Evolutionary conservation across 2,329 filamentous ascomycete species (phyloP), one percentile per base, ranked within the genome.

Genomic region (Hypoxylon sp.): DNA sequence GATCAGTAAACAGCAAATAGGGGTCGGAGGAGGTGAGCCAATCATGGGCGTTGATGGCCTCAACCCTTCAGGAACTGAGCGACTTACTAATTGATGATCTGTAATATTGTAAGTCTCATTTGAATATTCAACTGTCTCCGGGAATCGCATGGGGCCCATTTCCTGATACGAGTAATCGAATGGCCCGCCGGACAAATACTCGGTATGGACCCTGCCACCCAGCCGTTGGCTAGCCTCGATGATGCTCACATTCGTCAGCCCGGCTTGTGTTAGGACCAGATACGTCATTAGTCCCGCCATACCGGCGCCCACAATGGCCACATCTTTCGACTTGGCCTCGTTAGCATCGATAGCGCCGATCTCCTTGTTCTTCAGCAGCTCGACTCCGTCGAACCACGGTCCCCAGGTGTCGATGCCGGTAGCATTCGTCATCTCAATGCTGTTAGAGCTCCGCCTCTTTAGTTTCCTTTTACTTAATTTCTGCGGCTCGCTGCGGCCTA

Each of bases 141-240:
- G 89, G 69, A 91, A 88, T 1, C 89, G 81, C 88, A 91, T 91
- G 0, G 88, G 87, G 0, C 89, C 89, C 86, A 84, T 84, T 74
- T 91, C 89, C 72, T 91, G 88, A 75, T 91, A 91, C 19, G 89
- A 88, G 73, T 91, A 91, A 66, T 90, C 83, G 19, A 85, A 84
- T 0, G 87, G 86, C 0, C 82, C 86, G 3, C 84, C 86, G 2
- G 84, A 84, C 1, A 91, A 82, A 60, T 91, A 91, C 60, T 83
- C 83, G 1, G 89, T 91, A 62, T 87, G 87, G 0, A 91, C 85
- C 19, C 90, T 85, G 2, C 89, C 89, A 14, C 90, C 90, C 13
- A 91, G 82, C 6, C 89, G 82, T 41, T 86, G 77, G 5, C 84
- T 85, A 0, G 87, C 86, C 75, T 92, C 90, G 17, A 89, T 81